Evolutionary conservation across 768 basidiomycete genomes (phyloP).

Genomic region (Fomitopsis pulvina): DNA sequence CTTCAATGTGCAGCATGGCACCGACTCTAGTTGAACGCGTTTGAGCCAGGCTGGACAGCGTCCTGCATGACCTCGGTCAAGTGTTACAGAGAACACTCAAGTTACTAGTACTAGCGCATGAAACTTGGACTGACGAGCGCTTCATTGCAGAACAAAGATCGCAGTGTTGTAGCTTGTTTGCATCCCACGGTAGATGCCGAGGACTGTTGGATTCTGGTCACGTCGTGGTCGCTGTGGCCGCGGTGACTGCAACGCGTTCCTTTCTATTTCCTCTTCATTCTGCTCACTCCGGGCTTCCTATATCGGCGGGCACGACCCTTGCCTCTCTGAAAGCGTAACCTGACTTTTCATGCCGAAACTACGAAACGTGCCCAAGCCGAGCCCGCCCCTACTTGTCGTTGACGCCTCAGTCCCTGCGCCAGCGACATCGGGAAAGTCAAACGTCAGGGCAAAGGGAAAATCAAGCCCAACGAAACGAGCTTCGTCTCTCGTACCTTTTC

Average conservation of each 20-base stretch:
- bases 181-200: slow-evolving; percentile 6
- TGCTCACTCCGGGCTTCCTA: not conserved
- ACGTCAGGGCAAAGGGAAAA: slow-evolving; percentile 7
- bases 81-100: too few relatives aligned
- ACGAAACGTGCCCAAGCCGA: slow-evolving; percentile 7
- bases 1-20: too few relatives aligned
- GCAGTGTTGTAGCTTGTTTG: slow-evolving; percentile 13
- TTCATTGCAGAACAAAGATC: too few relatives aligned
- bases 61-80: too few relatives aligned
- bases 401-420: slow-evolving; percentile 3
- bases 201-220: slow-evolving; percentile 5
- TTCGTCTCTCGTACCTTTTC: slow-evolving; percentile 8
- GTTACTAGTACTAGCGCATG: too few relatives aligned
- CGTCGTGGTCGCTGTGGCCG: not conserved
- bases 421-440: not conserved
- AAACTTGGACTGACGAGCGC: too few relatives aligned
- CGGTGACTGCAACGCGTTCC: not conserved
- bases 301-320: not conserved
- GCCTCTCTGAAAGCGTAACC: not conserved
- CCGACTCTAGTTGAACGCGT: too few relatives aligned
- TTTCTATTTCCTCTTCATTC: slow-evolving; percentile 4
- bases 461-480: slow-evolving; percentile 6
- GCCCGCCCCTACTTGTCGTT: slow-evolving; percentile 3
- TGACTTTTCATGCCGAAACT: slow-evolving; percentile 10
- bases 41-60: too few relatives aligned